Percentiles rank a stretch among this genome's conserved stretches.
phyloP scores from a whole-genome alignment of 2,329 filamentous ascomycete genomes.

The Diaporthe caulivora region DNA sequence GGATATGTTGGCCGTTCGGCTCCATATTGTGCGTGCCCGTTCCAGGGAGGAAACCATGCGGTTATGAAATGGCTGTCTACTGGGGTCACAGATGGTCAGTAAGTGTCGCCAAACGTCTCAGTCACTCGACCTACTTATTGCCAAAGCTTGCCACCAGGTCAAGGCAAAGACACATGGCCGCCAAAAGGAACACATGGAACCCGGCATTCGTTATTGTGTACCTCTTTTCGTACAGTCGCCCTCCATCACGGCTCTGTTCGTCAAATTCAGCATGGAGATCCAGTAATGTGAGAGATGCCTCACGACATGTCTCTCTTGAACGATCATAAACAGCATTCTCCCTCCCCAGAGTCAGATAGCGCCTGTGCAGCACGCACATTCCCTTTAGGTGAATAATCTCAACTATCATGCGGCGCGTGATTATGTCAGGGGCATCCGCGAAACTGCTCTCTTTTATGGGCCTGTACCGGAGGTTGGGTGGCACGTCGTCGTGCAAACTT shows the following conservation, averaged over 20 bases:
- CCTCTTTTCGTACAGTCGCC: constrained; percentile 63
- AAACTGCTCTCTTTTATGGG: constrained; percentile 47
- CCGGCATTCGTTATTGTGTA: constrained; percentile 67
- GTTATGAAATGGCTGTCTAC: neutral
- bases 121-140: constrained; percentile 49
- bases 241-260: constrained; percentile 59
- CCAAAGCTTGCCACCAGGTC: constrained; percentile 57
- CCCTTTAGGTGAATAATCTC: constrained; percentile 59
- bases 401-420: constrained; percentile 53
- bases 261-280: constrained; percentile 62
- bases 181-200: constrained; percentile 69
- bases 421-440: constrained; percentile 52
- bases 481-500: constrained; percentile 49
- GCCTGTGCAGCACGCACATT: constrained; percentile 63
- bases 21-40: constrained; percentile 58
- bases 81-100: neutral
- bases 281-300: constrained; percentile 58
- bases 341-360: constrained; percentile 57
- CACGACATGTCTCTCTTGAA: constrained; percentile 57
- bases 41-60: constrained; percentile 52
- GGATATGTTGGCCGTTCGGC: constrained; percentile 52
- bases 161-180: constrained; percentile 70
- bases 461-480: constrained; percentile 46
- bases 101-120: neutral
- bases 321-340: constrained; percentile 52